A percentile compares a stretch with the other conserved stretches of the same genome.
These are phyloP conservation scores for Vitis hybrid DNA, from an alignment of 177 flowering plant genomes.

Conservation along the genomic window DNA sequence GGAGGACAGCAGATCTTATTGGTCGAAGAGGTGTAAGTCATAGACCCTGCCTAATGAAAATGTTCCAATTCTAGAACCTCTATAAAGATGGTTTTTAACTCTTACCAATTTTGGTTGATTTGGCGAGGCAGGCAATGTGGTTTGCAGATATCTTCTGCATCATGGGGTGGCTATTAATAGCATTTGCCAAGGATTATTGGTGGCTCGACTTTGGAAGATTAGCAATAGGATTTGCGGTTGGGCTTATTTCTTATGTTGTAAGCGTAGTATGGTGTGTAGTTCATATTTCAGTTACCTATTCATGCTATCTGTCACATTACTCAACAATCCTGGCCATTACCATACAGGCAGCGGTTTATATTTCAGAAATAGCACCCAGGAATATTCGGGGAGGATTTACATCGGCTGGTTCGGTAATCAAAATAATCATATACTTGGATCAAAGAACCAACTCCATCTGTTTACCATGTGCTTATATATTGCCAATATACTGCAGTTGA, in stretches of 20 bases:
- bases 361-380: too few species aligned
- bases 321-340: too few species aligned
- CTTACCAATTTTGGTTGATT: too few species aligned
- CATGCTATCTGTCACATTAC: too few species aligned
- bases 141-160: constrained; percentile 35
- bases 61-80: background rate
- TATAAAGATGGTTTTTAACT: background rate
- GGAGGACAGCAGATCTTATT: constrained; percentile 42
- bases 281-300: too few species aligned
- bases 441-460: too few species aligned
- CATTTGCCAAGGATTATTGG: constrained; percentile 22
- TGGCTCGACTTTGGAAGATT: constrained; percentile 32
- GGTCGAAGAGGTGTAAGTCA: constrained; percentile 54
- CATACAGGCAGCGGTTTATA: too few species aligned
- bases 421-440: too few species aligned
- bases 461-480: too few species aligned
- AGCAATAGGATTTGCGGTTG: constrained; percentile 30
- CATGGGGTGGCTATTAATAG: constrained; percentile 43
- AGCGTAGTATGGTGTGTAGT: background rate
- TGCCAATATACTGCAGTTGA: too few species aligned
- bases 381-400: too few species aligned
- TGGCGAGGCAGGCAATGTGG: constrained; percentile 25
- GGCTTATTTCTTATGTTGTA: constrained; percentile 40
- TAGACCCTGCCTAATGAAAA: background rate
- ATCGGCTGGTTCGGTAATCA: too few species aligned